Evolutionary conservation across 108 stramenopile genomes (phyloP), one percentile per base, ranked within the genome.

Genomic region (Nannochloropsis oceanica): DNA sequence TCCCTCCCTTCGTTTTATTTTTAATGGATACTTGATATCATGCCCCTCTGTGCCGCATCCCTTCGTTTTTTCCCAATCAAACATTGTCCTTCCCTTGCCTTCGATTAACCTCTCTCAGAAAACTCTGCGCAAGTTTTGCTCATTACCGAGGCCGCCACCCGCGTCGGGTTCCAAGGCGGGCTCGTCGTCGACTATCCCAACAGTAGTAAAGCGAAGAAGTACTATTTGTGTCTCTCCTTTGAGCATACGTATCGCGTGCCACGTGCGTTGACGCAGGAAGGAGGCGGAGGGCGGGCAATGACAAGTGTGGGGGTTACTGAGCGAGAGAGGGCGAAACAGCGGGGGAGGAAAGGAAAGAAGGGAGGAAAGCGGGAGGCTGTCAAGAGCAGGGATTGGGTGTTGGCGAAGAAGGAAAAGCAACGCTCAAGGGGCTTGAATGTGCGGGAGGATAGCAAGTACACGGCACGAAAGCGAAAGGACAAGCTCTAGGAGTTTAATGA

Each of bases 111-210:
- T 34, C 5, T 73, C 22, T 73, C 5, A 0, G 92, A 98, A 85
- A 95, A 94, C 22, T 92, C 94, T 12, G 97, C 97, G 86, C 98
- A 99, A 90, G 97, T 97, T 43, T 93, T 97, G 44, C 90, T 99
- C 83, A 97, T 81, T 8, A 27, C 80, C 22, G 25, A 81, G 85
- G 94, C 94, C 86, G 97, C 97, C 25, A 93, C 94, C 79, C 88
- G 89, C 34, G 96, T 95, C 8, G 96, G 96, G 26, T 98, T 98
- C 90, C 42, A 25, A 12, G 99, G 99, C 12, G 99, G 99, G 42
- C 92, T 99, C 73, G 99, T 99, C 12, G 96, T 99, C 5, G 99
- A 99, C 89, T 99, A 97, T 91, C 99, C 99, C 44, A 99, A 99
- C 89, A 97, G 97, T 25, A 92, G 98, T 81, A 99, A 99, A 89